Evolutionary conservation across 2,329 filamentous ascomycete species (phyloP), one percentile per base, ranked within the genome.

Genomic region (Calycina marina): DNA sequence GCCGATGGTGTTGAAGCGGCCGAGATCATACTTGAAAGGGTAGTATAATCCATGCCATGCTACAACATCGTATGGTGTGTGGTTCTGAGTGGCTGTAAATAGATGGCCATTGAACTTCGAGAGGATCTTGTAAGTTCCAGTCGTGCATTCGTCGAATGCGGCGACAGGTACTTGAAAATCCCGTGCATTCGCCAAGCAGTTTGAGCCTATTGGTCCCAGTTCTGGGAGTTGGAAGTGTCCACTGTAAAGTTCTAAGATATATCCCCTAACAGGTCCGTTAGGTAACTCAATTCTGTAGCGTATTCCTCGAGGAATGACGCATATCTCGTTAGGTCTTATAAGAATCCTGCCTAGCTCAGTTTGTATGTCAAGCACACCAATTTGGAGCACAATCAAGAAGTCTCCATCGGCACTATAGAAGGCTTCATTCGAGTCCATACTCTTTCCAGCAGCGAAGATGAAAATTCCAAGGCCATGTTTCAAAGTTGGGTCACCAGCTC

Each of bases 391-490:
- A 31, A 78, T 69, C 30, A 77, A 56, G 45, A 83, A 69, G 51
- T 88, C 81, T 9, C 81, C 81, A 49, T 88, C 81, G 0, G 83
- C 77, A 3, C 78, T 86, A 62, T 88, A 92, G 53, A 86, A 92
- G 0, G 82, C 82, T 30, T 77, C 64, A 24, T 69, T 68, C n/a
- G 64, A 58, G 30, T 64, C 63, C 85, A 93, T 93, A 49, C 76
- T 73, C 52, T 70, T 76, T 13, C 80, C 81, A 0, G 78, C 81
- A 1, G 79, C 77, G 50, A 82, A 93, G 35, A 90, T 71, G 54
- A 80, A 76, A 38, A 90, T 84, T 14, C 80, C 84, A 25, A 92
- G 47, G 0, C 85, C 85, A 12, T 69, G 63, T 57, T 93, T 93
- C 53, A 78, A 66, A 0, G 77, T 77, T 0, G 82, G 75, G 45